phyloP scores from a whole-genome alignment of 208 protist species.

The Acanthamoeba royreba region DNA sequence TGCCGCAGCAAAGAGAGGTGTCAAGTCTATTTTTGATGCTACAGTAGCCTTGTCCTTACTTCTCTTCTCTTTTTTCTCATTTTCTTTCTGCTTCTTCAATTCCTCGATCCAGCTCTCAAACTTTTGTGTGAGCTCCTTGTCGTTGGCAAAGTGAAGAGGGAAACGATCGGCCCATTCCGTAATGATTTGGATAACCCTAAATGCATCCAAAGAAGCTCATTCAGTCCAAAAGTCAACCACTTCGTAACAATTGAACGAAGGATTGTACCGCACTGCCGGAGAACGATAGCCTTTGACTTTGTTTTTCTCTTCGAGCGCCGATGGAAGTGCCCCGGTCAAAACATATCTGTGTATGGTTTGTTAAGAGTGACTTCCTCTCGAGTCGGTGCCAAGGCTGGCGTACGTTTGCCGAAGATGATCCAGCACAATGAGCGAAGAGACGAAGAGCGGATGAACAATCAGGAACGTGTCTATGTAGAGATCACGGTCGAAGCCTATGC shows the following conservation, averaged over 20 bases:
- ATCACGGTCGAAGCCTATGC: background rate
- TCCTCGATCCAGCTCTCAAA: background rate
- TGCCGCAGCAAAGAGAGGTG: background rate
- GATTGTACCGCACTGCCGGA: background rate
- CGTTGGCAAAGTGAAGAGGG: background rate
- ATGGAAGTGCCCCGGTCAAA: background rate
- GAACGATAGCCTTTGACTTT: background rate
- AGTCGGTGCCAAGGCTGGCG: background rate
- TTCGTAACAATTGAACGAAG: no score
- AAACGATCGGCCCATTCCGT: background rate
- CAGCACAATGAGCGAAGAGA: background rate
- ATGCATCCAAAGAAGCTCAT: background rate
- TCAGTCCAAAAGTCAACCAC: no score
- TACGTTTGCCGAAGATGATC: background rate
- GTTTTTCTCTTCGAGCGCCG: background rate
- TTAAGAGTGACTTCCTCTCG: background rate
- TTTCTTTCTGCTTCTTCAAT: background rate
- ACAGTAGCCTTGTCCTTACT: background rate
- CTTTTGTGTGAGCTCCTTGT: background rate
- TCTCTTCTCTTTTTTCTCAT: conserved; percentile 31
- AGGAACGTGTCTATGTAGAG: background rate
- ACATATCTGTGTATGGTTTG: background rate
- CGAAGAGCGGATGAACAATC: background rate
- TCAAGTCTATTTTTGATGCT: conserved; percentile 10
- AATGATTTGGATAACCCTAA: background rate